Conservation (phyloP, 2,329 filamentous ascomycete species). For the Periconia digitata region DNA sequence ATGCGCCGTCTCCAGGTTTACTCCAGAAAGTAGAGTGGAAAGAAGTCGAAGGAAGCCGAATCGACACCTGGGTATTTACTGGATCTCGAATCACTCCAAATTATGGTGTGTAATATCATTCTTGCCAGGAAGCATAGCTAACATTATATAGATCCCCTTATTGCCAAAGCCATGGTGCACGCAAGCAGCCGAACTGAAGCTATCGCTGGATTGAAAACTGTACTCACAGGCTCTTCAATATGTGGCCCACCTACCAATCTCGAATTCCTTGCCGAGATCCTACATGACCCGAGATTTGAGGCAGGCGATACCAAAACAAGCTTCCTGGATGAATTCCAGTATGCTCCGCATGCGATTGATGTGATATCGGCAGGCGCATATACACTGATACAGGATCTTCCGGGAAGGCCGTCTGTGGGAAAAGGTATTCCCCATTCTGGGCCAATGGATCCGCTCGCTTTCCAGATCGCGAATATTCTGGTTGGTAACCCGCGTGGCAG, state of each 20-base stretch:
- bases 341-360: slow-evolving; percentile 55
- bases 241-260: slow-evolving; percentile 61
- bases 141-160: slow-evolving; percentile 49
- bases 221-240: slow-evolving; percentile 51
- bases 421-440: slow-evolving; percentile 62
- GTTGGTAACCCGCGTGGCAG: slow-evolving; percentile 57
- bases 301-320: slow-evolving; percentile 59
- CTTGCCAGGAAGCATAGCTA: neutral
- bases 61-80: slow-evolving; percentile 66
- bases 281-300: slow-evolving; percentile 50
- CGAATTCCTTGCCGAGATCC: slow-evolving; percentile 56
- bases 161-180: slow-evolving; percentile 63
- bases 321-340: slow-evolving; percentile 57
- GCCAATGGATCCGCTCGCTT: slow-evolving; percentile 63
- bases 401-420: slow-evolving; percentile 58
- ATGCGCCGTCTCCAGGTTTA: slow-evolving; percentile 60
- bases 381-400: slow-evolving; percentile 61
- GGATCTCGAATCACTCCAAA: slow-evolving; percentile 60
- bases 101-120: slow-evolving; percentile 49
- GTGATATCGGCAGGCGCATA: slow-evolving; percentile 59
- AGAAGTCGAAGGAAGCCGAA: slow-evolving; percentile 50
- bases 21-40: slow-evolving; percentile 61
- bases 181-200: slow-evolving; percentile 45
- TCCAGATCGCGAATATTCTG: slow-evolving; percentile 61
- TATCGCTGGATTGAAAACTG: slow-evolving; percentile 47